Evolutionary conservation across 2,329 filamentous ascomycete genomes (phyloP).

Genomic region (Beauveria sp.): DNA sequence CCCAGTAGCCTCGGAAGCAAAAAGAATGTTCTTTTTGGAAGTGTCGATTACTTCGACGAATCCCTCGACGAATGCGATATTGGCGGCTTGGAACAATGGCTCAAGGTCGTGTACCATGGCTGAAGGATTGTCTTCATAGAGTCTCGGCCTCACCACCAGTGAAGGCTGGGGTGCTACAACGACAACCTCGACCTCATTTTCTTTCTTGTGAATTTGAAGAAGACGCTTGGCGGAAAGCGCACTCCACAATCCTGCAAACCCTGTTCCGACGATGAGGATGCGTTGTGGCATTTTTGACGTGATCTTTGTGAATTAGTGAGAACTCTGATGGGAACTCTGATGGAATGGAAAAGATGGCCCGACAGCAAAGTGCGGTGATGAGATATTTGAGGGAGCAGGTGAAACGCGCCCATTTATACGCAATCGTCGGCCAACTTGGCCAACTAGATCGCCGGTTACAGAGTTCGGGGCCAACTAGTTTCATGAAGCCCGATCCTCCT

Average conservation of each 20-base stretch:
- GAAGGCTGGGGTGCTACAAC: constrained; percentile 25
- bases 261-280: constrained; percentile 24
- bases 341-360: not conserved
- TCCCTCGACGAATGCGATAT: constrained; percentile 21
- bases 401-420: not conserved
- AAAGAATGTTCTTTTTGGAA: constrained; percentile 13
- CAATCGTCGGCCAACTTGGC: not conserved
- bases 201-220: constrained; percentile 17
- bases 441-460: not conserved
- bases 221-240: constrained; percentile 28
- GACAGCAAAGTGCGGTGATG: not conserved
- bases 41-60: constrained; percentile 18
- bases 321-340: not conserved
- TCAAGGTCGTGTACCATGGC: constrained; percentile 18
- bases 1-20: constrained; percentile 8
- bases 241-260: constrained; percentile 30
- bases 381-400: not conserved
- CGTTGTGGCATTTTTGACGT: not conserved
- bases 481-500: not conserved
- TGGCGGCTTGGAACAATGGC: constrained; percentile 20
- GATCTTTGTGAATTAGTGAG: too few species aligned
- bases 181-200: constrained; percentile 20
- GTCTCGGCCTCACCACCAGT: constrained; percentile 26
- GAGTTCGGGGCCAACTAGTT: not conserved
- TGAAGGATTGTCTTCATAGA: constrained; percentile 25